Evolutionary conservation across 768 basidiomycete species (phyloP).

Genomic region (Mycena polygramma): DNA sequence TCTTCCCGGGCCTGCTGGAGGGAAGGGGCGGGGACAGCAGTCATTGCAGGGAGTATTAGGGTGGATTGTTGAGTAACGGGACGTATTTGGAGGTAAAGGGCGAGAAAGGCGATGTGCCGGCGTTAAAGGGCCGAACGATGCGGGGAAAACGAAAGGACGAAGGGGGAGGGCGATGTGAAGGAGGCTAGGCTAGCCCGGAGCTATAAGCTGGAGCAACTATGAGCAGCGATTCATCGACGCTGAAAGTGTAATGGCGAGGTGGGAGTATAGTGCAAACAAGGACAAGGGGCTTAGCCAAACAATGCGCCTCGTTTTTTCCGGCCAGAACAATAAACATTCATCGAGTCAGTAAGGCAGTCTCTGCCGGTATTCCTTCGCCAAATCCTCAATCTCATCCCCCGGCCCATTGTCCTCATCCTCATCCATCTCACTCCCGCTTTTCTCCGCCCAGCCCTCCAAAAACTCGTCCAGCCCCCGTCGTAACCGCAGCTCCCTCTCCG

Average conservation of each 20-base stretch:
- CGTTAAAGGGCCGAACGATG: conserved; percentile 32
- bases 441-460: conserved; percentile 59
- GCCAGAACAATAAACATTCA: too few species aligned
- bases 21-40: conserved; percentile 70
- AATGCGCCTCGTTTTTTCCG: too few species aligned
- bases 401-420: conserved; percentile 41
- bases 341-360: conserved; percentile 71
- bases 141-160: conserved; percentile 37
- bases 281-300: neutral
- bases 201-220: neutral
- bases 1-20: conserved; percentile 73
- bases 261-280: neutral
- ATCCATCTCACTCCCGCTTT: conserved; percentile 26
- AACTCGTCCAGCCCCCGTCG: conserved; percentile 72
- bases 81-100: conserved; percentile 34
- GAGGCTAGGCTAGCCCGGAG: conserved; percentile 7
- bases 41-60: conserved; percentile 56
- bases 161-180: conserved; percentile 13
- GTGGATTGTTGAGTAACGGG: conserved; percentile 32
- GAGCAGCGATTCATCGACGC: too few species aligned
- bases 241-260: neutral
- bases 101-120: conserved; percentile 36
- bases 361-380: conserved; percentile 69
- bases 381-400: conserved; percentile 68
- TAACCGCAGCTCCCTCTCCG: conserved; percentile 77